Evolutionary conservation across 148 eudicot species (phyloP), one percentile per base, ranked within the genome.

Genomic region (Heliamphora exappendiculata): DNA sequence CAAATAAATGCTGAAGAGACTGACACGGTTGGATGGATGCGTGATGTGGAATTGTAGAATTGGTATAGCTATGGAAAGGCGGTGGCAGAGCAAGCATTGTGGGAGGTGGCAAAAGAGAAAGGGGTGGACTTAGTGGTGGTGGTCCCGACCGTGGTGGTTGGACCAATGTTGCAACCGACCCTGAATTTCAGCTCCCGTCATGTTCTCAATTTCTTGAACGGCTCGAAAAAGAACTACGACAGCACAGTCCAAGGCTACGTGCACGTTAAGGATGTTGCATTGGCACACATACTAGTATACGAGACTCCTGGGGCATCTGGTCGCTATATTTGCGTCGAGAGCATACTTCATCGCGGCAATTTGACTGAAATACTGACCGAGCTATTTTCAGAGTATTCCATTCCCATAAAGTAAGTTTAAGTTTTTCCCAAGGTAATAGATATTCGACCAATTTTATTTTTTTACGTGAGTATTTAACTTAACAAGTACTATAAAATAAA

Each of bases 41-140:
- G 8, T 72, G 53, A 26, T 13, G 0, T 41, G 5, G 1, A n/a
- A 31, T 51, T 44, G 68, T 73, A 94, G 98, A 94, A 94, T 42
- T 94, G 98, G 98, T 94, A 94, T 59, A 92, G 98, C 83, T 94
- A 94, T 41, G 96, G 96, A 16, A 94, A 94, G 84, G 84, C 90
- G 17, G 93, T 92, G 82, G 98, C 96, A 0, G 98, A 94, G 82
- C 89, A 90, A 57, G 90, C 91, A 10, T 97, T 96, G 5, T 87
- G 89, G 88, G 91, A 92, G 62, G 84, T 42, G 78, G 98, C 97
- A 13, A 88, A 84, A 76, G 90, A 87, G 78, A 82, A 78, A 73
- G 93, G 88, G 49, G 93, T 94, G 36, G 93, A 94, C 67, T 26
- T 94, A 11, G 97, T 88, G 72, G 45, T 94, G 69, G 96, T 90